Evolutionary conservation across 192 early-diverging fungal genomes (phyloP).

Genomic region (Podochytrium sp.): DNA sequence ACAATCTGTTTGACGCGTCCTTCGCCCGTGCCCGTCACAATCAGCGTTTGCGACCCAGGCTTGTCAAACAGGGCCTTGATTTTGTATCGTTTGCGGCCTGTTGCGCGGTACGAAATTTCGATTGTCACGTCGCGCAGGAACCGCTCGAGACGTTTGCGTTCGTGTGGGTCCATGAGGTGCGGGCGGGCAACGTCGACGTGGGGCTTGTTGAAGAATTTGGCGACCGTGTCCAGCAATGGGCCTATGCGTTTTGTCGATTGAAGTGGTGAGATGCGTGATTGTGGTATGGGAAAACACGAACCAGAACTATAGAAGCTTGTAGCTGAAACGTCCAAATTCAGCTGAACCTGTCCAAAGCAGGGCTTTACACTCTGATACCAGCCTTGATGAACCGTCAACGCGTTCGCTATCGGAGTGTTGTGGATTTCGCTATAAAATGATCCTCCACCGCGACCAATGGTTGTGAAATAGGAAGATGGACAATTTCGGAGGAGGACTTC

Average conservation of each 20-base stretch:
- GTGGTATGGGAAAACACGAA: no score
- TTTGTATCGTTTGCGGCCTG: conserved; percentile 33
- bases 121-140: conserved; percentile 31
- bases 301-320: conserved; percentile 38
- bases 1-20: conserved; percentile 34
- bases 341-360: conserved; percentile 20
- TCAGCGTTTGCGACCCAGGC: conserved; percentile 12
- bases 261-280: no score
- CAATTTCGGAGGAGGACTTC: conserved; percentile 26
- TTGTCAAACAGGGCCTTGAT: conserved; percentile 26
- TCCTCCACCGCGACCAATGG: conserved; percentile 26
- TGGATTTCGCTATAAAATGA: conserved; percentile 26
- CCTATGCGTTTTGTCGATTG: conserved; percentile 16
- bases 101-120: conserved; percentile 22
- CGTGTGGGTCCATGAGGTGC: conserved; percentile 14
- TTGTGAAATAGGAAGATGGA: conserved; percentile 23
- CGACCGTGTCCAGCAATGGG: conserved; percentile 25
- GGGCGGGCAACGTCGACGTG: conserved; percentile 5
- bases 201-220: conserved; percentile 22
- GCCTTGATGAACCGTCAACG: conserved; percentile 33
- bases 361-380: conserved; percentile 41
- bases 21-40: conserved; percentile 19
- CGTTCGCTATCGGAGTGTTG: conserved; percentile 28
- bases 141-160: conserved; percentile 24
- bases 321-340: conserved; percentile 40